These are phyloP conservation scores for Kwoniella botswanensis DNA, from an alignment of 768 basidiomycete genomes.

Conservation along the genomic window DNA sequence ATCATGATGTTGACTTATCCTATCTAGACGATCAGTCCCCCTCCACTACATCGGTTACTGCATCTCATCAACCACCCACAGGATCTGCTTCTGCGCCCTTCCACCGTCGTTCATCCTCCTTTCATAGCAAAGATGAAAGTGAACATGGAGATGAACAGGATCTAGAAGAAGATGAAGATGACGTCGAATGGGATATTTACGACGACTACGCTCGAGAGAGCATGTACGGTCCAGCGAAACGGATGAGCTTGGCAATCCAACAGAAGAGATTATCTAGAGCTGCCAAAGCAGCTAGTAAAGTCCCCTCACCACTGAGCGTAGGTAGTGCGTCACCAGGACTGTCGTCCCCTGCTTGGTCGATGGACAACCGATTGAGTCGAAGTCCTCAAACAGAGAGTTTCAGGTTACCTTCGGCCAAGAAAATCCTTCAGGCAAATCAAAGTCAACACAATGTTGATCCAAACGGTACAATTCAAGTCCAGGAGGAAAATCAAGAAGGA, in stretches of 20 bases:
- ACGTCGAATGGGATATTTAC: conserved; percentile 54
- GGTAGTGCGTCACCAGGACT: neutral
- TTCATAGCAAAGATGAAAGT: neutral
- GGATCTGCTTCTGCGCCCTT: neutral
- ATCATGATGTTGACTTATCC: neutral
- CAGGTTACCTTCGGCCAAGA: conserved; percentile 18
- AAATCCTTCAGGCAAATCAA: neutral
- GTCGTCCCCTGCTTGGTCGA: neutral
- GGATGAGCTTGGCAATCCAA: conserved; percentile 22
- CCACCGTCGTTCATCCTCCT: neutral
- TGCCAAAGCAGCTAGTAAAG: conserved; percentile 17
- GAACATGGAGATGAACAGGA: conserved; percentile 7
- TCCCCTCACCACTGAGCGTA: neutral
- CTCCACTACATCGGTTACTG: conserved; percentile 19
- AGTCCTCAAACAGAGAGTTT: conserved; percentile 11
- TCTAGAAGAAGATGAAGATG: conserved; percentile 17
- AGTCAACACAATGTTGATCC: neutral
- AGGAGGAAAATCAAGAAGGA: conserved; percentile 1
- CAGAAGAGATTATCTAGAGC: conserved; percentile 21
- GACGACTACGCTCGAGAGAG: conserved; percentile 50
- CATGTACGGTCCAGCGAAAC: conserved; percentile 40
- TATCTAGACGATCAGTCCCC: conserved; percentile 26
- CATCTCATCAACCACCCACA: conserved; percentile 24
- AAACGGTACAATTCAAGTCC: neutral
- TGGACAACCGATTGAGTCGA: neutral